Base-by-base conservation (phyloP, 2,329 filamentous ascomycete species). In the Blumeria graminis region DNA sequence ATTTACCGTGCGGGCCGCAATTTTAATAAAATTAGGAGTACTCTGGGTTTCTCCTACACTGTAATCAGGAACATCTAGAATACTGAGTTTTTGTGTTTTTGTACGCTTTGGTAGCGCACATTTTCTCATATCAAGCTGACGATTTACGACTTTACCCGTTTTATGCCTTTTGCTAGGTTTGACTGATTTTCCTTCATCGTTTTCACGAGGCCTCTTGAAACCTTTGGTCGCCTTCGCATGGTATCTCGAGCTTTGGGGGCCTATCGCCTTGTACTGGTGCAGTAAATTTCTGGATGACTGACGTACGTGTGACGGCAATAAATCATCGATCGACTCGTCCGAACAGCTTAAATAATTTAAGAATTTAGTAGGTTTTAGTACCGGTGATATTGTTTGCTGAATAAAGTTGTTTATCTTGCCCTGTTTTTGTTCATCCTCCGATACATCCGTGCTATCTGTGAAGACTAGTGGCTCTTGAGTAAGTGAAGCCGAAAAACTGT, bases 1-100 rank as follows among this genome's bases (percentile, higher is more conserved):
- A 56, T 68, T 74, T 3, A 73, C 77, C 55, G 76, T 71, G 14
- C 80, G 76, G 46, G 77, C 78, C 55, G 80, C 80, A 62, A 83
- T 72, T 58, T 72, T 77, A 36, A 83, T 67, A 59, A 82, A 82
- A 1, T 65, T 67, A 1, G 80, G 80, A n/a, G 54, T 22, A 43
- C 13, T 41, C 13, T 35, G 36, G 3, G 55, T 50, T 18, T 41
- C 36, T 13, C 45, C 33, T 11, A 22, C 38, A 35, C 62, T 1
- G 69, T 64, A 59, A 75, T 72, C 48, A 22, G 56, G 69, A 22
- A 80, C 72, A 65, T 82, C 79, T n/a, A 82, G 63, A 56, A 82
- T 80, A 60, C 79, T 75, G 18, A 82, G 69, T 18, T 65, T 67
- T 28, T 28, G 22, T 28, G 22, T 28, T 28, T 28, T 28, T 28